Conservation (phyloP, 768 basidiomycete species). For the Lactarius trivialis region DNA sequence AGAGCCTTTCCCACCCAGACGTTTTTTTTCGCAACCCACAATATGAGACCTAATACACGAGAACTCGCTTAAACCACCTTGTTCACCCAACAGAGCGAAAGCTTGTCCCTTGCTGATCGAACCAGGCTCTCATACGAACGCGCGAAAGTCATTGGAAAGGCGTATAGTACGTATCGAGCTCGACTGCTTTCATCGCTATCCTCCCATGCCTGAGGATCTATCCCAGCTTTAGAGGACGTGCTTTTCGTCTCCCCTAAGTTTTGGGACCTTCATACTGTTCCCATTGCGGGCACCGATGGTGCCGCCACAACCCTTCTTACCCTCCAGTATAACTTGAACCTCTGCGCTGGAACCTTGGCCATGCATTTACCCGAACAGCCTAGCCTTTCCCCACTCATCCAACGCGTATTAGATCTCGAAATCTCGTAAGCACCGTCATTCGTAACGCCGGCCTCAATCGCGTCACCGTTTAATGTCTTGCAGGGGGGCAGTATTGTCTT, state of each 20-base stretch:
- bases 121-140: conserved; percentile 13
- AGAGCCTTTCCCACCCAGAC: too few species aligned
- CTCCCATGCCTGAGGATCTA: not conserved
- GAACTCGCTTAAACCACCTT: conserved; percentile 17
- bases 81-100: conserved; percentile 4
- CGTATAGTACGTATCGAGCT: conserved; percentile 18
- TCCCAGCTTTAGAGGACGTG: conserved; percentile 31
- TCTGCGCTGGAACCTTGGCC: conserved; percentile 34
- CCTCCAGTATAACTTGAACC: conserved; percentile 37
- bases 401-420: conserved; percentile 30
- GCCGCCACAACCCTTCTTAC: conserved; percentile 32
- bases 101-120: not conserved
- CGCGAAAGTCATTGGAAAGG: conserved; percentile 10
- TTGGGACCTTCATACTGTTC: conserved; percentile 35
- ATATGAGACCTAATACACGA: conserved; percentile 21
- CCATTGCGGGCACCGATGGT: conserved; percentile 29
- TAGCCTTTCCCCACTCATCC: conserved; percentile 26
- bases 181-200: not conserved
- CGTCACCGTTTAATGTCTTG: not conserved
- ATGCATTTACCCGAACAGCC: conserved; percentile 25
- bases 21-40: not conserved
- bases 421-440: conserved; percentile 25
- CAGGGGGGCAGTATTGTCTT: conserved; percentile 37
- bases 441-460: conserved; percentile 10
- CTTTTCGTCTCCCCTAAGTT: conserved; percentile 30